Conservation (phyloP, 2,329 filamentous ascomycete genomes). For the Alternaria conjuncta region DNA sequence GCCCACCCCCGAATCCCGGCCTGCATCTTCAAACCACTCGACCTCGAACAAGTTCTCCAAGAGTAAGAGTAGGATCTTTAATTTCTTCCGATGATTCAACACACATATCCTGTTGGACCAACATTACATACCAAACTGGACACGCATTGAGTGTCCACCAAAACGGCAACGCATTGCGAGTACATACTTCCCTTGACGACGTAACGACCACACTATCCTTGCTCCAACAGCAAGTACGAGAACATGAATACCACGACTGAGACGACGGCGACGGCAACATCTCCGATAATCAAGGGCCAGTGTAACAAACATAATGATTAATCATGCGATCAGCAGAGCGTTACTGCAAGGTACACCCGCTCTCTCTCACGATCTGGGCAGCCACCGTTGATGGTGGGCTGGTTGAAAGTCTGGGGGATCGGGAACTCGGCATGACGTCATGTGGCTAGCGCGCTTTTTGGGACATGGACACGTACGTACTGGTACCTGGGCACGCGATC, state of each 20-base stretch:
- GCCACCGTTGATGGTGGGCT: too few species aligned
- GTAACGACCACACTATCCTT: slow-evolving; percentile 26
- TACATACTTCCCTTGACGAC: slow-evolving; percentile 13
- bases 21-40: slow-evolving; percentile 5
- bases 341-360: slow-evolving; percentile 48
- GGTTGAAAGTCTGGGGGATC: neutral
- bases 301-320: slow-evolving; percentile 12
- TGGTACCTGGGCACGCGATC: slow-evolving; percentile 21
- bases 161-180: neutral
- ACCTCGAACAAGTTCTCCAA: slow-evolving; percentile 41
- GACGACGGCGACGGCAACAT: slow-evolving; percentile 5
- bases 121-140: neutral
- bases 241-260: slow-evolving; percentile 5
- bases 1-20: slow-evolving; percentile 13
- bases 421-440: slow-evolving; percentile 34
- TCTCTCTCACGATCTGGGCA: neutral
- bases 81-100: slow-evolving; percentile 37
- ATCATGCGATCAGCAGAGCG: slow-evolving; percentile 25
- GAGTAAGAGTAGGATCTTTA: slow-evolving; percentile 46
- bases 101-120: neutral
- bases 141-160: neutral
- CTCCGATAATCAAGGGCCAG: neutral
- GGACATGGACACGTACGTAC: neutral
- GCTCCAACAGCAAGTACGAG: slow-evolving; percentile 18
- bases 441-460: slow-evolving; percentile 10